These are phyloP conservation scores for Petunia axillaris DNA, from an alignment of 257 asterid genomes.

Conservation along the genomic window DNA sequence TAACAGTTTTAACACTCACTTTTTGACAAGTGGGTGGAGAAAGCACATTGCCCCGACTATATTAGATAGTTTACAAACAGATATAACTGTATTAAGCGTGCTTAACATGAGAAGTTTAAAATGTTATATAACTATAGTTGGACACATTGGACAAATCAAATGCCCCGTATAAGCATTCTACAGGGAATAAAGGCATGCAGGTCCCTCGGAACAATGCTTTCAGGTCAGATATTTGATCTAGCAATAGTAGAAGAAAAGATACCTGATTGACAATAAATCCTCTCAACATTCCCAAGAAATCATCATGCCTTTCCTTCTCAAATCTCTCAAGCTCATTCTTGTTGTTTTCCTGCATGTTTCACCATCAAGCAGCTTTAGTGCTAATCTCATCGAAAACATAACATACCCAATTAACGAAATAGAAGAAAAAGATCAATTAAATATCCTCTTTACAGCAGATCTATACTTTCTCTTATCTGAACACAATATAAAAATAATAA, in stretches of 20 bases:
- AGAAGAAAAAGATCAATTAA: background rate
- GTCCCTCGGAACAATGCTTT: background rate
- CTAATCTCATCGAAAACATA: background rate
- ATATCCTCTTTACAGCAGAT: constrained; percentile 2
- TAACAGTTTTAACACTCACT: background rate
- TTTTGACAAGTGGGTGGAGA: constrained; percentile 22
- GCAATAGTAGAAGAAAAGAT: constrained; percentile 22
- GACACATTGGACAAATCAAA: constrained; percentile 5
- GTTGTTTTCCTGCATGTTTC: constrained; percentile 74
- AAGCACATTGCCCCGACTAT: background rate
- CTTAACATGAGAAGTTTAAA: constrained; percentile 2
- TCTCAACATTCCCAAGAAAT: constrained; percentile 82
- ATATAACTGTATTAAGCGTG: constrained; percentile 1
- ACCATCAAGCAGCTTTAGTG: constrained; percentile 16
- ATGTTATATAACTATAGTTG: background rate
- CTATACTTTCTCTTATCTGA: background rate
- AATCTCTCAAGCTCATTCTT: constrained; percentile 88
- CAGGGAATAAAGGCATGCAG: background rate
- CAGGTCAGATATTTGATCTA: background rate
- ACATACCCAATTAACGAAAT: background rate
- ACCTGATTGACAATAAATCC: constrained; percentile 98
- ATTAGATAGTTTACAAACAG: background rate
- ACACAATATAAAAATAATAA: background rate
- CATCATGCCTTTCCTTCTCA: constrained; percentile 82
- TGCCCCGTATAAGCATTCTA: background rate